Base-by-base conservation (phyloP, 345 rosid species). In the Jatropha curcas region DNA sequence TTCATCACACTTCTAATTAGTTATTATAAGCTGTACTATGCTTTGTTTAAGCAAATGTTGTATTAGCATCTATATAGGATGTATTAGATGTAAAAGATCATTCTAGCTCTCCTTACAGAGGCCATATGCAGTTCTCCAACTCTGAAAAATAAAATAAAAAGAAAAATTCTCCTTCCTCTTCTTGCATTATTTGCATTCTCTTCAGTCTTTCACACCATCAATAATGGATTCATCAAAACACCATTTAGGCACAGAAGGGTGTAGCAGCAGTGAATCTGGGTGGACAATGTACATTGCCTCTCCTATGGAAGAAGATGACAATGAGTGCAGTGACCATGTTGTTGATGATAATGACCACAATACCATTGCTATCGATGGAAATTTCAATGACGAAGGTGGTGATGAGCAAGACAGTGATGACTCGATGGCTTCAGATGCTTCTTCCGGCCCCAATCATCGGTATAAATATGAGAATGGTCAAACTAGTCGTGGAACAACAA, bases 241-340 rank as follows among this genome's bases (percentile, higher is more conserved):
- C 63, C 76, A 59, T 68, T 66, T 74, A 68, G 67, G 83, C 35
- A 60, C 73, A 11, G 95, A 90, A 86, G 95, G 81, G 67, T 88
- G 92, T 43, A 88, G 92, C 82, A 90, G 92, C 85, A 90, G 84
- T 77, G 96, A 90, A 83, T 90, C 96, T 0, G 96, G 96, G n/a
- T 90, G 92, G 96, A 90, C 96, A 30, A 84, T 70, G 45, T 90
- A 90, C 81, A 76, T 88, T 25, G 86, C 73, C 19, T 87, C 92
- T 4, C 88, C 95, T 13, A 80, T 76, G 71, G 57, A 84, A 75
- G 87, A 81, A 77, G 91, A 90, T 37, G 87, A 72, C 2, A 74
- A 67, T 0, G 81, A 82, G 11, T 74, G 72, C 71, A 59, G 66
- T 22, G 72, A 69, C n/a, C 80, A 78, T 55, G 79, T 56, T 7